These are phyloP conservation scores for Leccinum truebloodii DNA, from an alignment of 768 basidiomycete genomes.

Conservation along the genomic window DNA sequence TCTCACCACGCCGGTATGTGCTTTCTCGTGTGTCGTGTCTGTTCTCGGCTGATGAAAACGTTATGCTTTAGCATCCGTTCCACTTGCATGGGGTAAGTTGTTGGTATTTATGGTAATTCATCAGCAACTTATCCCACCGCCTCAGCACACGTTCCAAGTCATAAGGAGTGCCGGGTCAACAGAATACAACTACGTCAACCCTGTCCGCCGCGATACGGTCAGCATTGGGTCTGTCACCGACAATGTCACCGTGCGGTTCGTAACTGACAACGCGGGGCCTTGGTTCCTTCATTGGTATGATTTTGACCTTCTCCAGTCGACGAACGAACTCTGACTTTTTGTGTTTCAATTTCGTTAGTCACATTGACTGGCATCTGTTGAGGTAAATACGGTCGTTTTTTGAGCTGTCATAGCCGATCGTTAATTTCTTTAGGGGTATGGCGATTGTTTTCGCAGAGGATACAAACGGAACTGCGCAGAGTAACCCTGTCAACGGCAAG, in stretches of 20 bases:
- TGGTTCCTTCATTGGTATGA: slow-evolving; percentile 1
- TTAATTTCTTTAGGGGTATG: slow-evolving; percentile 41
- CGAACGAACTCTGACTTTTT: slow-evolving; percentile 1
- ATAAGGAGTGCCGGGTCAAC: slow-evolving; percentile 40
- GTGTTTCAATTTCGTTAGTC: slow-evolving; percentile 10
- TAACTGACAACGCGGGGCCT: slow-evolving; percentile 60
- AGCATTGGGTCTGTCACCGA: slow-evolving; percentile 32
- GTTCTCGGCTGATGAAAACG: background rate
- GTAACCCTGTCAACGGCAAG: background rate
- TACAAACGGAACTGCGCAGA: slow-evolving; percentile 21
- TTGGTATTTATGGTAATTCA: background rate
- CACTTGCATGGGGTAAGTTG: slow-evolving; percentile 46
- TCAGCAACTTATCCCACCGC: background rate
- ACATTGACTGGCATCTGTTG: slow-evolving; percentile 27
- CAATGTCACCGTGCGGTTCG: slow-evolving; percentile 58
- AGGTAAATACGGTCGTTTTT: slow-evolving; percentile 7
- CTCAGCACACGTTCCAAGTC: slow-evolving; percentile 43
- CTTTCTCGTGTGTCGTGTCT: background rate
- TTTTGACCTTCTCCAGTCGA: background rate
- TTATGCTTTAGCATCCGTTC: slow-evolving; percentile 38
- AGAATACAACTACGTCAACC: slow-evolving; percentile 47
- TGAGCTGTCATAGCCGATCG: slow-evolving; percentile 27
- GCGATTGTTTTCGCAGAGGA: slow-evolving; percentile 39
- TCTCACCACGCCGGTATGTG: slow-evolving; percentile 33
- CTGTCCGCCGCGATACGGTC: slow-evolving; percentile 55